Conservation (phyloP, 352 stramenopile genomes). For the Phytophthora ramorum region DNA sequence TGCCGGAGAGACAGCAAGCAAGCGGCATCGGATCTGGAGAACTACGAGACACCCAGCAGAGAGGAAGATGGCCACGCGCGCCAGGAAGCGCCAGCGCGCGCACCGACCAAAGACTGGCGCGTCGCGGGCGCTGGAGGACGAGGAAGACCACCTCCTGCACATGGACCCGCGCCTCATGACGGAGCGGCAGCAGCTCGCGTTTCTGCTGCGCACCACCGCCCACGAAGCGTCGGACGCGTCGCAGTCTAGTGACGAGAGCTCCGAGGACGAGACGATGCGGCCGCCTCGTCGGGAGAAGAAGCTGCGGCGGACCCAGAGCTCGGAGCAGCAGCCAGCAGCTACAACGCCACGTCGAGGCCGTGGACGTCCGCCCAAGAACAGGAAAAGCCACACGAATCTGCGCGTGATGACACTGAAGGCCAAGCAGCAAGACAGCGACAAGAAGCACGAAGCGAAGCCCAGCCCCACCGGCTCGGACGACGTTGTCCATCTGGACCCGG, state of each 20-base stretch:
- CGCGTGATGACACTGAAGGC: constrained; percentile 11
- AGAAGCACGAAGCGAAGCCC: constrained; percentile 19
- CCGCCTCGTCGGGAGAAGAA: constrained; percentile 24
- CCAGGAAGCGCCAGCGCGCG: constrained; percentile 26
- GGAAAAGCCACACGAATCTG: constrained; percentile 28
- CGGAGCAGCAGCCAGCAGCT: constrained; percentile 1
- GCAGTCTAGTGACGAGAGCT: constrained; percentile 38
- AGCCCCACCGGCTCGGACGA: constrained; percentile 64
- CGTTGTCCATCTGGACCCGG: constrained; percentile 44
- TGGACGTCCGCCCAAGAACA: constrained; percentile 35
- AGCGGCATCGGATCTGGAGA: constrained; percentile 11
- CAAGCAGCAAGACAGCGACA: background rate
- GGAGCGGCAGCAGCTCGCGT: constrained; percentile 81
- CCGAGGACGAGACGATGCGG: constrained; percentile 27
- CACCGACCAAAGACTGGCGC: constrained; percentile 12
- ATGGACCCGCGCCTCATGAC: constrained; percentile 81
- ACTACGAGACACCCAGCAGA: constrained; percentile 9
- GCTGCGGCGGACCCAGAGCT: constrained; percentile 13
- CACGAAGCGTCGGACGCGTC: constrained; percentile 50
- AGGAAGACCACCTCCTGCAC: constrained; percentile 28
- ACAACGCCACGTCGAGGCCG: constrained; percentile 21
- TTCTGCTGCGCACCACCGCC: constrained; percentile 73
- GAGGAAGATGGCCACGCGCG: constrained; percentile 23
- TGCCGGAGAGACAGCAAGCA: constrained; percentile 19
- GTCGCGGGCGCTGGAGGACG: constrained; percentile 19